These are phyloP conservation scores for Solioccasus polychromus DNA, from an alignment of 768 basidiomycete genomes.

Conservation along the genomic window DNA sequence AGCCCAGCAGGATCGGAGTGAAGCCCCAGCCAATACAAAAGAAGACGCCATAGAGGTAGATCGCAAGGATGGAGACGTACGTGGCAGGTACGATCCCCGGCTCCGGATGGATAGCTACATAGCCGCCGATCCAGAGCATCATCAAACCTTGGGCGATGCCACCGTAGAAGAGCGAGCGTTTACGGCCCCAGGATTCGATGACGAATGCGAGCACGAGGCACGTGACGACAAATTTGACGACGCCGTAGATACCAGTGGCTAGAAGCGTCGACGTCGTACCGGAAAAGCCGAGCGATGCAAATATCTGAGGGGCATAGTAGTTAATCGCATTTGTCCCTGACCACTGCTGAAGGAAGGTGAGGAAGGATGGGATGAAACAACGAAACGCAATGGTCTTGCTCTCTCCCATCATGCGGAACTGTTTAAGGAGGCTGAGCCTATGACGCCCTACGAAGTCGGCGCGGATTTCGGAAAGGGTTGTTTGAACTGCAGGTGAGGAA, in stretches of 20 bases:
- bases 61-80: constrained; percentile 38
- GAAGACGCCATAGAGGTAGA: constrained; percentile 38
- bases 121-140: constrained; percentile 41
- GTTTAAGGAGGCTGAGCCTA: constrained; percentile 31
- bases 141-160: constrained; percentile 43
- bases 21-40: constrained; percentile 35
- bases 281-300: constrained; percentile 45
- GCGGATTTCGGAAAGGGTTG: constrained; percentile 45
- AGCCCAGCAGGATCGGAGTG: constrained; percentile 30
- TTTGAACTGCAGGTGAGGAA: constrained; percentile 35
- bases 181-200: constrained; percentile 49
- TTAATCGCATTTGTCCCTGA: constrained; percentile 56
- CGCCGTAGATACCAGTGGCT: constrained; percentile 45
- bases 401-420: constrained; percentile 44
- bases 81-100: constrained; percentile 29
- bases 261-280: constrained; percentile 43
- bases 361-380: constrained; percentile 43
- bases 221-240: constrained; percentile 43
- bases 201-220: constrained; percentile 40
- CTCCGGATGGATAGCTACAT: constrained; percentile 31
- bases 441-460: constrained; percentile 46
- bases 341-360: constrained; percentile 50
- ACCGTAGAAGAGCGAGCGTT: constrained; percentile 46
- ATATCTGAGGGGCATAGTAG: constrained; percentile 53
- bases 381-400: constrained; percentile 41